Evolutionary conservation across 2,329 filamentous ascomycete species (phyloP), one percentile per base, ranked within the genome.

Genomic region (Dactylellina parvicollis): DNA sequence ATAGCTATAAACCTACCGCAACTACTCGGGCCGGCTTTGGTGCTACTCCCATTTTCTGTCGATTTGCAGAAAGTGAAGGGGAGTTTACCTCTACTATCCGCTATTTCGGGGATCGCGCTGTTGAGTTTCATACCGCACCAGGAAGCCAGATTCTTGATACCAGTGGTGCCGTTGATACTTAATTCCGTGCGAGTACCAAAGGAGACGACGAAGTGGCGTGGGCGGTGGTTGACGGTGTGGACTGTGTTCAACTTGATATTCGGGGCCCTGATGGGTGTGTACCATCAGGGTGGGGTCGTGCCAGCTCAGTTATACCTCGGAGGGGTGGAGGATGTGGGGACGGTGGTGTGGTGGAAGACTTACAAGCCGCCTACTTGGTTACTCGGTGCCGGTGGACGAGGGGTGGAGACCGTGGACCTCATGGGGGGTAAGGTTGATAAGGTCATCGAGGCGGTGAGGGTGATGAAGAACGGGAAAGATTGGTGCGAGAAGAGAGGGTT

Each of bases 291-390:
- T 47, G 84, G 84, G 12, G 80, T 86, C 10, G 80, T 85, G 28
- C 83, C 84, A 7, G 80, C 82, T 9, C 84, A 85, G 71, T 77
- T 84, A 16, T 81, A 81, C 28, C 81, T 85, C 10, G 82, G 81
- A 54, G 65, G 20, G 30, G 66, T 47, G 3, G 26, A 60, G 10
- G 76, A 78, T 8, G 80, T 82, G 28, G 74, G 81, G 24, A 81
- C 81, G 3, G 82, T 84, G 14, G 80, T 85, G 65, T 86, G 84
- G 84, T 86, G 84, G 84, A 85, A 85, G 75, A 85, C 84, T 2
- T 86, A 86, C 75, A 83, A 83, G 7, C 84, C 84, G 1, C 84
- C 84, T 2, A 80, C 81, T 7, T 85, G 84, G 83, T 78, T 86
- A 12, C 79, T 85, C 4, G 84, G 83, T 18, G 78, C 80, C 3